phyloP scores from a whole-genome alignment of 768 basidiomycete species.

The Lactifluus pinguis region DNA sequence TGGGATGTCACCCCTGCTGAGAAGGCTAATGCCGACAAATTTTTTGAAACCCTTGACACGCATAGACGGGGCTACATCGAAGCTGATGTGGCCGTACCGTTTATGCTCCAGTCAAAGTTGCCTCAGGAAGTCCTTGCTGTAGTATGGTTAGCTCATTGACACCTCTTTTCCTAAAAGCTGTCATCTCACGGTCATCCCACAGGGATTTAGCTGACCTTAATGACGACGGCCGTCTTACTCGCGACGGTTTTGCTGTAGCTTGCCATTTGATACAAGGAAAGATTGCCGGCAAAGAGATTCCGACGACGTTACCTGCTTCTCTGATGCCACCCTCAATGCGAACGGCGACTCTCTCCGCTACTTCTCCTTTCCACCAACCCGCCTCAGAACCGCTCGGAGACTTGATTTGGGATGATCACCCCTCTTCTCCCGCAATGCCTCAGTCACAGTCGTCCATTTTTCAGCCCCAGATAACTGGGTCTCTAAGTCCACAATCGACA shows the following conservation, averaged over 20 bases:
- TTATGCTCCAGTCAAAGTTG: conserved; percentile 86
- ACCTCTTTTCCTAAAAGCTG: not conserved
- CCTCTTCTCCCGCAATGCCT: conserved; percentile 26
- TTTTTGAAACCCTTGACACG: conserved; percentile 77
- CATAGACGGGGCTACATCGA: conserved; percentile 74
- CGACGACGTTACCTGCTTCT: conserved; percentile 55
- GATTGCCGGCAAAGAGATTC: conserved; percentile 70
- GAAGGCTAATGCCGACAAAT: conserved; percentile 66
- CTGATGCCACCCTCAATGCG: conserved; percentile 83
- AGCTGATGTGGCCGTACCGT: conserved; percentile 90
- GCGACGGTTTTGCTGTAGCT: conserved; percentile 93
- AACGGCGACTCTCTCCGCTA: conserved; percentile 27
- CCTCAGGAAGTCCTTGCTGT: conserved; percentile 77
- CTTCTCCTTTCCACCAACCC: conserved; percentile 30
- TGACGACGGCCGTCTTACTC: conserved; percentile 76
- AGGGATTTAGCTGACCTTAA: conserved; percentile 94
- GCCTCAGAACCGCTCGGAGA: conserved; percentile 36
- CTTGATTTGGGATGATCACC: conserved; percentile 36
- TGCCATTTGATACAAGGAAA: conserved; percentile 88
- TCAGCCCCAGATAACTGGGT: conserved; percentile 12
- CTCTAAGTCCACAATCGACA: not conserved
- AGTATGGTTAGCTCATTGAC: conserved; percentile 60
- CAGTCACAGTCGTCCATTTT: conserved; percentile 31
- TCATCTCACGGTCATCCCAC: not conserved
- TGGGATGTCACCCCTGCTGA: conserved; percentile 86